phyloP scores from a whole-genome alignment of 2,329 filamentous ascomycete species.

The Leptosphaerulina australis region DNA sequence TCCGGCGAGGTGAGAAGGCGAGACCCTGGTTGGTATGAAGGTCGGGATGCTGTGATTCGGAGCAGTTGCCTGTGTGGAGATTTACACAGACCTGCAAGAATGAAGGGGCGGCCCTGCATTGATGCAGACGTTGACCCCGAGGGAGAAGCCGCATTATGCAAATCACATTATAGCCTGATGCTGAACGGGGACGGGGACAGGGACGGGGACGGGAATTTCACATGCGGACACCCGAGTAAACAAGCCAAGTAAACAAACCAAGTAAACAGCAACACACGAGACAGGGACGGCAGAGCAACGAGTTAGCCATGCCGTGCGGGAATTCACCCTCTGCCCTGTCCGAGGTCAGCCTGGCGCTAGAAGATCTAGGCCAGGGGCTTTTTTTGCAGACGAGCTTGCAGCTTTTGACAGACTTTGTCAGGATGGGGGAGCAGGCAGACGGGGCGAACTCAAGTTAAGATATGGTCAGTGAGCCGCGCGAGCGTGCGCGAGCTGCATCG shows the following conservation, averaged over 20 bases:
- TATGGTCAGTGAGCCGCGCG: slow-evolving; percentile 32
- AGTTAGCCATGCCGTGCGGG: slow-evolving; percentile 18
- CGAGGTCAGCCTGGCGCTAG: background rate
- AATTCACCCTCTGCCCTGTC: background rate
- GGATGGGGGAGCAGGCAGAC: too few relatives aligned
- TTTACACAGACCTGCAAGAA: background rate
- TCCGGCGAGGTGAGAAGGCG: too few relatives aligned
- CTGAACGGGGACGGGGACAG: too few relatives aligned
- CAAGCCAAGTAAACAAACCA: background rate
- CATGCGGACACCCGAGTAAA: too few relatives aligned
- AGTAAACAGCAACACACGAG: slow-evolving; percentile 1
- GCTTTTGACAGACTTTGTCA: slow-evolving; percentile 1
- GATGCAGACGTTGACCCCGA: background rate
- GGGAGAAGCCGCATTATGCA: background rate
- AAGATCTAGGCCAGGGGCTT: slow-evolving; percentile 15
- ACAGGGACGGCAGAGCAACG: slow-evolving; percentile 6
- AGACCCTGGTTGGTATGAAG: too few relatives aligned
- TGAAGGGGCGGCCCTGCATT: background rate
- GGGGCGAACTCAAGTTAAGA: slow-evolving; percentile 23
- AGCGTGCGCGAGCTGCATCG: slow-evolving; percentile 17
- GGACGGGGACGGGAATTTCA: too few relatives aligned
- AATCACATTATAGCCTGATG: too few relatives aligned
- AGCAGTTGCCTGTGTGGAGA: background rate
- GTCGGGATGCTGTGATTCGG: background rate
- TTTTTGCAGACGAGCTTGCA: too few relatives aligned